Evolutionary conservation across 441 rosid genomes (phyloP), one percentile per base, ranked within the genome.

Genomic region (Eutrema salsugineum): DNA sequence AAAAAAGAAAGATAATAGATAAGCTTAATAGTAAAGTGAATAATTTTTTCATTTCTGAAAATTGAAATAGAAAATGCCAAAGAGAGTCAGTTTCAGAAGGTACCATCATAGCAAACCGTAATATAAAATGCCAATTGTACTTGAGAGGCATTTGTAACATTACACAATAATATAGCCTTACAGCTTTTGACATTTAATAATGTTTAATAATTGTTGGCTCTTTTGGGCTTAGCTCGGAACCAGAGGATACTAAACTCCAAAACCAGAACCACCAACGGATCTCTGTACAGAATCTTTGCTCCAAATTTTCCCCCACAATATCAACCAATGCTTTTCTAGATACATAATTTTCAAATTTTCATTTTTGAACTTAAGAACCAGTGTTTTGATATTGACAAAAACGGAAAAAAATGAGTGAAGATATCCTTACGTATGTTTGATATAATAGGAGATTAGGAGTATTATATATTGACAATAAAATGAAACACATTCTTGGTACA

Each of bases 181-280:
- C 68, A 53, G 61, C 73, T 75, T 68, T 75, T 63, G 75, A 75
- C 70, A 75, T 63, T 75, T 75, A 69, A 51, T 49, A 68, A 63
- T 61, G 57, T 24, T 69, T 55, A 38, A 63, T 54, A 6, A 66
- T 76, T 69, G 60, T 76, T 76, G 71, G 60, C 71, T 43, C 61
- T 62, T 68, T 69, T 22, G 61, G 36, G 66, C 48, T 69, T 33
- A 57, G 75, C 71, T 76, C 55, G 42, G 47, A 63, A 63, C 66
- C 65, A 75, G 70, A 75, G 64, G 79, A 54, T 68, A 64, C 70
- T 68, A 68, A 62, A 62, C 58, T 75, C 79, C 79, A 68, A 75
- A 63, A 44, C 60, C 64, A 75, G 75, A 75, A 75, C 68, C 79
- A 76, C 55, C 66, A 62, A 48, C 59, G 39, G 65, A 76, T 76